Percentiles rank a stretch among this genome's conserved stretches.
phyloP scores from a whole-genome alignment of 306 rosid species.

The Oemleria cerasiformis region DNA sequence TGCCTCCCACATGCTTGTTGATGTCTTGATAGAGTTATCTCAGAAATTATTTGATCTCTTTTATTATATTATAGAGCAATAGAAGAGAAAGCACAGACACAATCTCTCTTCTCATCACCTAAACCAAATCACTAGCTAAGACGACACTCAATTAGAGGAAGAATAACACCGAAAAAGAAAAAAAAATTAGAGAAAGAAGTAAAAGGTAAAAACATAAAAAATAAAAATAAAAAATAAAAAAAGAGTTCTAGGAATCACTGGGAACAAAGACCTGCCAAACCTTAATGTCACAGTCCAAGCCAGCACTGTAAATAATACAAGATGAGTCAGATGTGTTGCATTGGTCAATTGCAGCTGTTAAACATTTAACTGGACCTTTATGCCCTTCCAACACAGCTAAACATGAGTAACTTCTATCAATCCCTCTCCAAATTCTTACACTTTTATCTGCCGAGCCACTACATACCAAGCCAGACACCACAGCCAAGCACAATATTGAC shows the following conservation, averaged over 20 bases:
- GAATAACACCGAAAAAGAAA: neutral
- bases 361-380: constrained; percentile 63
- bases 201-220: too few species aligned
- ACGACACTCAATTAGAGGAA: constrained; percentile 9
- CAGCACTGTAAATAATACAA: constrained; percentile 59
- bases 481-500: constrained; percentile 70
- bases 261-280: constrained; percentile 68
- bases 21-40: neutral
- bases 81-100: constrained; percentile 5
- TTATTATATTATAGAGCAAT: neutral
- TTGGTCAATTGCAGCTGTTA: constrained; percentile 46
- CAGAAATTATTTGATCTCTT: neutral
- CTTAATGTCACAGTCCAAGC: constrained; percentile 76
- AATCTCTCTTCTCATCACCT: constrained; percentile 3
- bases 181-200: too few species aligned
- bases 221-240: neutral
- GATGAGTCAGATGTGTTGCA: constrained; percentile 21
- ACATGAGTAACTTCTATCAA: constrained; percentile 46
- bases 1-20: neutral
- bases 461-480: constrained; percentile 54
- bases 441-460: constrained; percentile 92
- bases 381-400: constrained; percentile 80
- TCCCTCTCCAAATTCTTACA: constrained; percentile 74
- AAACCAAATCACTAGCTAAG: neutral
- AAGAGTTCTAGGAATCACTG: constrained; percentile 9